phyloP scores from a whole-genome alignment of 2,329 filamentous ascomycete species.

The Graphiopsis chlorocephala region DNA sequence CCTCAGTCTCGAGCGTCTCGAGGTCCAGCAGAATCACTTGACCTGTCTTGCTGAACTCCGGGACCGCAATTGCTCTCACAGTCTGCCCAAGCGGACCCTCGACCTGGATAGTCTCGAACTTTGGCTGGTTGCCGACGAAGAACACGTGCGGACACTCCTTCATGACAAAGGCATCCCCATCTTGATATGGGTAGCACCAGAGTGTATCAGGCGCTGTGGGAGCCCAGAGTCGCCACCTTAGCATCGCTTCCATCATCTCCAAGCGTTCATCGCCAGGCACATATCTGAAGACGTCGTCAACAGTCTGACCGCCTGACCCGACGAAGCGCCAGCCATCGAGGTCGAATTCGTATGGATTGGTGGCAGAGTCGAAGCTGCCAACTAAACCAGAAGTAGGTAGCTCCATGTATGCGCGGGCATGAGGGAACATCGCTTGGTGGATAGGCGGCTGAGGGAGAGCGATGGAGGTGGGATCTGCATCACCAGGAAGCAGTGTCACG shows the following conservation, averaged over 20 bases:
- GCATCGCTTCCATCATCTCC: conserved; percentile 90
- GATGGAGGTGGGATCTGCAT: conserved; percentile 80
- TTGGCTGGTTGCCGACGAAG: conserved; percentile 63
- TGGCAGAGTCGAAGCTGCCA: conserved; percentile 83
- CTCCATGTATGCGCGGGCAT: conserved; percentile 65
- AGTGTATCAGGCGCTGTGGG: conserved; percentile 95
- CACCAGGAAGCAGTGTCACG: conserved; percentile 82
- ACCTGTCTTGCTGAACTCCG: conserved; percentile 73
- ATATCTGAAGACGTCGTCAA: conserved; percentile 93
- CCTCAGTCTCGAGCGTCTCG: conserved; percentile 77
- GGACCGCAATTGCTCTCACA: conserved; percentile 78
- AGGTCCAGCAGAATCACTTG: conserved; percentile 80
- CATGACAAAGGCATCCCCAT: conserved; percentile 86
- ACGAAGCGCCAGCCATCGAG: conserved; percentile 86
- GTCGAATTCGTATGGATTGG: conserved; percentile 90
- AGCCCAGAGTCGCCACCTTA: conserved; percentile 85
- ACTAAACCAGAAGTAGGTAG: conserved; percentile 40
- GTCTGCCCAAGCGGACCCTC: conserved; percentile 57
- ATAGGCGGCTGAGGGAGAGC: conserved; percentile 90
- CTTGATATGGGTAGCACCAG: conserved; percentile 96
- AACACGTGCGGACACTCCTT: conserved; percentile 84
- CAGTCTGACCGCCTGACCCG: conserved; percentile 85
- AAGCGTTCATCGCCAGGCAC: conserved; percentile 69
- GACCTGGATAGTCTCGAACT: conserved; percentile 60
- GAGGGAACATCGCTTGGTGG: conserved; percentile 86